These are phyloP conservation scores for Pseudogymnoascus sp. DNA, from an alignment of 2,329 filamentous ascomycete species.

Conservation along the genomic window DNA sequence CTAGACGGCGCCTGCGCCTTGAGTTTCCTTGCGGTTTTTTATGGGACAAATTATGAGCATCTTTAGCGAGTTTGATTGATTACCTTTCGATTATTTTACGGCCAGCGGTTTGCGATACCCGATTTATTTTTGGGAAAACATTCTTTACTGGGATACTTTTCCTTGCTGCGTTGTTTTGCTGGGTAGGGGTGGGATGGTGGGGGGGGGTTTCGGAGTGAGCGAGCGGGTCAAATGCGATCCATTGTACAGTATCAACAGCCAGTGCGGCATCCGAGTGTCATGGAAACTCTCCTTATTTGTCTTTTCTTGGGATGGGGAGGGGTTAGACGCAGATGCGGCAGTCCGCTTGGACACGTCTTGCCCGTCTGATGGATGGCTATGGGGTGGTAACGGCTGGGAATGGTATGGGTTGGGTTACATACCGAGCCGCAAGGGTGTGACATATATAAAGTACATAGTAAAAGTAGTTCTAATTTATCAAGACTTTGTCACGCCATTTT, in stretches of 20 bases:
- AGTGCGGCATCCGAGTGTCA: not conserved
- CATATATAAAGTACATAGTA: not conserved
- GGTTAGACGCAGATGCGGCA: not conserved
- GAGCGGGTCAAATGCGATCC: not conserved
- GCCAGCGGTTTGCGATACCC: conserved; percentile 3
- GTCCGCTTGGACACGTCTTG: not conserved
- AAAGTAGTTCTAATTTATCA: conserved; percentile 1
- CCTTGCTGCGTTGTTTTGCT: not conserved
- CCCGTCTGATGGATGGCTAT: not conserved
- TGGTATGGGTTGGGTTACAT: not conserved
- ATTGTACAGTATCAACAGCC: conserved; percentile 7
- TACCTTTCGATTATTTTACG: not conserved
- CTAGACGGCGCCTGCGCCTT: not conserved
- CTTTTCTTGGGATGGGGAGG: not conserved
- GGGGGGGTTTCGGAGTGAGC: not conserved
- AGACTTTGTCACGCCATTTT: not conserved
- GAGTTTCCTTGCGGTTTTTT: not conserved
- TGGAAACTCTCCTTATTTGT: not conserved
- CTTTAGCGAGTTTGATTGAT: conserved; percentile 2
- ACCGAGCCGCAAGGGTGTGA: not conserved
- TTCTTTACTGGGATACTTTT: conserved; percentile 1
- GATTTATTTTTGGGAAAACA: not conserved
- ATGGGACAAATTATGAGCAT: conserved; percentile 2
- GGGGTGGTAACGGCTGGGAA: not conserved
- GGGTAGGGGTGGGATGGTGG: too few species aligned